Base-by-base conservation (phyloP, 345 rosid genomes). In the Triadica sebifera region DNA sequence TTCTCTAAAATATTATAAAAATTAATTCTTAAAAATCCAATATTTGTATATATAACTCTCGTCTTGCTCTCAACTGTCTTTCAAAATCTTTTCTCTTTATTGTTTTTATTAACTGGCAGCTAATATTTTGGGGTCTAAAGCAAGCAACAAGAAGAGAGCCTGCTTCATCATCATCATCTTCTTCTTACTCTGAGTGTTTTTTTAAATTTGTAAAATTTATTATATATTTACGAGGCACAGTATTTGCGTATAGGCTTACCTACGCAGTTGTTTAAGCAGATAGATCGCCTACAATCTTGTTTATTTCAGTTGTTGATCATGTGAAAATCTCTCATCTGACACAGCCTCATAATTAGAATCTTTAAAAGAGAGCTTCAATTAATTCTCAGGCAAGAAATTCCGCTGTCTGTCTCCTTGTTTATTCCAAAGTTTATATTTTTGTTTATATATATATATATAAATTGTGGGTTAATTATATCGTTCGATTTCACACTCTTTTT, bases 241-340 rank as follows among this genome's bases (percentile, higher is more conserved):
- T 25, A 64, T 64, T 39, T 8, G 15, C 46, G 22, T 34, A 29
- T 49, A 4, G 47, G 56, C 41, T 67, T 25, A 67, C 39, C 43
- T 16, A 8, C 11, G 10, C 12, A 9, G 19, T 53, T 19, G 17
- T 5, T 63, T 63, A 17, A 17, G 24, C 47, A 17, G 11, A n/a
- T 38, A 63, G 24, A 63, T 63, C 49, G 67, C 47, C 67, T 17
- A 37, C 47, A 38, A 63, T 63, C 67, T 38, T 63, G 63, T 43
- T 25, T 56, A 10, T 5, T 24, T 24, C 16, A 24, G 0, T 17
- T 38, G 12, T 38, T 16, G 29, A 41, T 49, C 70, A 47, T 47
- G 41, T 67, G 70, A 24, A 67, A 2, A 41, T 46, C 25, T 47
- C 19, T n/a, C 3, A 19, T 13, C 15, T 15, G 1, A 3, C 38